A percentile compares a stretch with the other conserved stretches of the same genome.
Evolutionary conservation across 495 filamentous ascomycete species (phyloP).

Genomic region (Corynascus novoguineensis): DNA sequence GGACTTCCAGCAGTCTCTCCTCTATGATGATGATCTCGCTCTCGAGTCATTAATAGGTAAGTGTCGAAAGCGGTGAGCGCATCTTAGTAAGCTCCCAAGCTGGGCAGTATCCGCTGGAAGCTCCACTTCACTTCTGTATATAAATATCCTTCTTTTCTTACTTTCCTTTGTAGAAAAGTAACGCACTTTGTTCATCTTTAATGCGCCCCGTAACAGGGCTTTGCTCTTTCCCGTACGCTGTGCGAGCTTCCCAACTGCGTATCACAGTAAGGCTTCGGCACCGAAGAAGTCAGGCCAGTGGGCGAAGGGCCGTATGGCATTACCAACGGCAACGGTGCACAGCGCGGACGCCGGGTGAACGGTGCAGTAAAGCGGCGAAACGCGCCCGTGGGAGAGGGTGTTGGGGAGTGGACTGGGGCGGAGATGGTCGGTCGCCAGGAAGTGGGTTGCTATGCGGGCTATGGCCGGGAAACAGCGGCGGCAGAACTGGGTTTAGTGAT

Average conservation of each 20-base stretch:
- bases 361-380: slow-evolving; percentile 24
- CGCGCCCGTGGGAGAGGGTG: slow-evolving; percentile 20
- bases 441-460: slow-evolving; percentile 22
- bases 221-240: too few species aligned
- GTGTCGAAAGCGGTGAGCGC: slow-evolving; percentile 27
- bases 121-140: too few species aligned
- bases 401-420: slow-evolving; percentile 1
- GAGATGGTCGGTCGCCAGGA: slow-evolving; percentile 22
- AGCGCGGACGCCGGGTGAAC: slow-evolving; percentile 14
- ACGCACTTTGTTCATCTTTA: too few species aligned
- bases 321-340: slow-evolving; percentile 22
- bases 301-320: slow-evolving; percentile 24
- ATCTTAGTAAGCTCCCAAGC: too few species aligned
- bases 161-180: too few species aligned
- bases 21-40: slow-evolving; percentile 31
- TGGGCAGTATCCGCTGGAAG: too few species aligned
- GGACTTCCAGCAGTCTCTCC: slow-evolving; percentile 18
- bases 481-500: neutral
- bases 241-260: too few species aligned
- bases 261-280: too few species aligned
- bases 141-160: too few species aligned
- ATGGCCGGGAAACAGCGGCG: neutral
- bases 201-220: too few species aligned
- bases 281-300: slow-evolving; percentile 29
- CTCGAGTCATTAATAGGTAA: slow-evolving; percentile 28